A percentile compares a stretch with the other conserved stretches of the same genome.
Evolutionary conservation across 371 early-diverging fungal species (phyloP).

Genomic region (Conidiobolus incongruus): DNA sequence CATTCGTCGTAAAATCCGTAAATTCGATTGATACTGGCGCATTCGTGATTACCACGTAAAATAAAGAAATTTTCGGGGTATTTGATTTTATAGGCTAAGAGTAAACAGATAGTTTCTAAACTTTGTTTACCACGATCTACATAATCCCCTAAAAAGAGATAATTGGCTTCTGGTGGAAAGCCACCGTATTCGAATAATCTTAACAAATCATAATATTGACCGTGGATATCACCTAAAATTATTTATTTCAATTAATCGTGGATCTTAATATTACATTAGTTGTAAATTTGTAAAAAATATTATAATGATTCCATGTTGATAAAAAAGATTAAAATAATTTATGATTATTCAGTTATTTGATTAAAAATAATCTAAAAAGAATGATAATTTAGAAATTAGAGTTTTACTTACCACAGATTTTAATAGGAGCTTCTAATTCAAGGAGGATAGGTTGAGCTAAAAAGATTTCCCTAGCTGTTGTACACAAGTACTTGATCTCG

Average conservation of each 20-base stretch:
- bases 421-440: constrained; percentile 90
- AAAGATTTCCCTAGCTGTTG: constrained; percentile 71
- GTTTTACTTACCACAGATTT: constrained; percentile 46
- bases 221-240: constrained; percentile 92
- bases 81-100: constrained; percentile 95
- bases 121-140: constrained; percentile 96
- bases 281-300: constrained; percentile 58
- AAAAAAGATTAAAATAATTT: neutral
- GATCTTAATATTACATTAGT: no score
- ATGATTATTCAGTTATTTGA: no score
- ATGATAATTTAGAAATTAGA: no score
- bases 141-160: constrained; percentile 96
- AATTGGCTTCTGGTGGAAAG: constrained; percentile 76
- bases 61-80: constrained; percentile 93
- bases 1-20: constrained; percentile 99
- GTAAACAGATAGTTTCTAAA: constrained; percentile 82
- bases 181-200: constrained; percentile 83
- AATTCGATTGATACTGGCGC: constrained; percentile 84
- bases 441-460: constrained; percentile 82
- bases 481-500: constrained; percentile 78
- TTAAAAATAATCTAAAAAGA: no score
- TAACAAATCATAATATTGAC: constrained; percentile 79
- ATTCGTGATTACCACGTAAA: constrained; percentile 97
- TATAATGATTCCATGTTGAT: neutral
- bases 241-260: constrained; percentile 48